These are phyloP conservation scores for Penicillium hesseltinei DNA, from an alignment of 2,329 filamentous ascomycete species.

Conservation along the genomic window DNA sequence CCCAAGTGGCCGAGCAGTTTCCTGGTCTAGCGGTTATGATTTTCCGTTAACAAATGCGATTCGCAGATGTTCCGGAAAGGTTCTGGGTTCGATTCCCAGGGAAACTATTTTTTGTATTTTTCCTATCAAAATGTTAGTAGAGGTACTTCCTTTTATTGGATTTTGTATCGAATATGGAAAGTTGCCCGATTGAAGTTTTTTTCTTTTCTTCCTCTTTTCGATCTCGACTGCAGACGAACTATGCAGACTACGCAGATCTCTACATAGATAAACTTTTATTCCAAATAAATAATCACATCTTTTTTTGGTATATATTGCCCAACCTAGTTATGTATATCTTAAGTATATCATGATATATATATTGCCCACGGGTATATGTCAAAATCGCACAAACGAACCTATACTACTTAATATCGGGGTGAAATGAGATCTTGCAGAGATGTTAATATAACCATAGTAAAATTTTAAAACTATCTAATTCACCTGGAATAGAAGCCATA, in stretches of 20 bases:
- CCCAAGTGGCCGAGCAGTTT: constrained; percentile 2
- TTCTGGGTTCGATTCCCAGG: constrained; percentile 15
- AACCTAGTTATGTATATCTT: no score
- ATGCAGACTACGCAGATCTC: background rate
- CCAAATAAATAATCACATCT: no score
- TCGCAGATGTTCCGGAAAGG: constrained; percentile 10
- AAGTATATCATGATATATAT: background rate
- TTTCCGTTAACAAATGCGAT: constrained; percentile 12
- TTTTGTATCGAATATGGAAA: background rate
- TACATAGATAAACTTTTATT: background rate
- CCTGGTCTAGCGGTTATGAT: constrained; percentile 15
- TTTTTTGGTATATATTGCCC: no score
- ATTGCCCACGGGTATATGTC: background rate
- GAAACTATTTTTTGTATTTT: constrained; percentile 8
- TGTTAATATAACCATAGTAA: background rate
- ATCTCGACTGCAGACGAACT: background rate
- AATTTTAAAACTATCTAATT: background rate
- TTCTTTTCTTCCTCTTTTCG: background rate
- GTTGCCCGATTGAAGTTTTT: background rate
- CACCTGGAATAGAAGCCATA: background rate
- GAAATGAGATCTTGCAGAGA: background rate
- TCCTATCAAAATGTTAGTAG: background rate
- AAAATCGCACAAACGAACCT: background rate
- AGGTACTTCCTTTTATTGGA: background rate
- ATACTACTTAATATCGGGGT: background rate